Conservation (phyloP, 352 stramenopile genomes). For the Phytophthora brassicae region DNA sequence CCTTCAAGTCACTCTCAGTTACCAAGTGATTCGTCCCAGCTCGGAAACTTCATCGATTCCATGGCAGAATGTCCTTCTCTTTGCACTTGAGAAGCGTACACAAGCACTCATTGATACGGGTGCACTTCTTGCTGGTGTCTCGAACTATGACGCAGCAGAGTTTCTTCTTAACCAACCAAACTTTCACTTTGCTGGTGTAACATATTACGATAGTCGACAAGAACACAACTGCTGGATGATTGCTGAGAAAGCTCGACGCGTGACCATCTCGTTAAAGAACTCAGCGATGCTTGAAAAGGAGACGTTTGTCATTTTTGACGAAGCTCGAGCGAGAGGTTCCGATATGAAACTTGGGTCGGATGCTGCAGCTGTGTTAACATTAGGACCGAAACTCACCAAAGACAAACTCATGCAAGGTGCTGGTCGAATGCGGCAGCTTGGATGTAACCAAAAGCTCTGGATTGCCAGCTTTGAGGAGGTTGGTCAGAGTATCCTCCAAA, state of each 20-base stretch:
- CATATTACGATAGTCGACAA: conserved; percentile 74
- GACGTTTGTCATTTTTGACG: conserved; percentile 91
- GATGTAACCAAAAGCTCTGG: conserved; percentile 63
- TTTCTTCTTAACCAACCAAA: conserved; percentile 38
- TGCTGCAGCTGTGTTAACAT: conserved; percentile 75
- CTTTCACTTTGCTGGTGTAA: conserved; percentile 56
- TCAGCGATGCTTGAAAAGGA: conserved; percentile 75
- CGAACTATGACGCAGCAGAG: conserved; percentile 48
- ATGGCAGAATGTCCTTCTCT: conserved; percentile 51
- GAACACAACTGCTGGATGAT: conserved; percentile 77
- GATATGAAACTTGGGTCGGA: conserved; percentile 84
- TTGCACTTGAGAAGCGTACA: conserved; percentile 39
- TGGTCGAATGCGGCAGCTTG: conserved; percentile 82
- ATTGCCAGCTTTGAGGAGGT: conserved; percentile 75
- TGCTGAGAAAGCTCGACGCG: conserved; percentile 49
- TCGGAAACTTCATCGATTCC: conserved; percentile 3
- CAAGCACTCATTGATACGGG: conserved; percentile 87
- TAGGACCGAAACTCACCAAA: conserved; percentile 86
- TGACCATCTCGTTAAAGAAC: conserved; percentile 49
- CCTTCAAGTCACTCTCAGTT: conserved; percentile 37
- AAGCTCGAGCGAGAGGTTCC: conserved; percentile 81
- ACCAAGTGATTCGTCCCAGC: conserved; percentile 29
- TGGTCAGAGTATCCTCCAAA: conserved; percentile 39
- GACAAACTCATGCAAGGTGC: conserved; percentile 93
- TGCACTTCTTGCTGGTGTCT: conserved; percentile 71